Evolutionary conservation across 2,329 filamentous ascomycete species (phyloP).

Genomic region (Penicillium frequentans): DNA sequence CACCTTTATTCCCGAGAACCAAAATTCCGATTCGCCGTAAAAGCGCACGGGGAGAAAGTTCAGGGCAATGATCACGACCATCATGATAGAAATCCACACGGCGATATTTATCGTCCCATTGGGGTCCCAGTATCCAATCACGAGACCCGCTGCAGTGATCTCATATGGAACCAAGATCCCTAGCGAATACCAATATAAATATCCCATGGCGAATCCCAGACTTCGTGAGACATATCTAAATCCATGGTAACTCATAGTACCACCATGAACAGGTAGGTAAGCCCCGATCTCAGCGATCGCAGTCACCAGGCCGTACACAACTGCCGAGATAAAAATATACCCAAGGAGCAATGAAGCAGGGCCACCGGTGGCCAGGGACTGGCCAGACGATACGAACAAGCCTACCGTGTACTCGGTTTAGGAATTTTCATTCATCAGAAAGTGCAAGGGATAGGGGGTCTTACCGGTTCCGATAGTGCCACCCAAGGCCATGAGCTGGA

Average conservation of each 20-base stretch:
- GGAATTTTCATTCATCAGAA: too few relatives aligned
- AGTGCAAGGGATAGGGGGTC: background rate
- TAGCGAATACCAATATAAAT: slow-evolving; percentile 50
- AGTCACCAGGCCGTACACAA: slow-evolving; percentile 51
- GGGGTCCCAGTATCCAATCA: slow-evolving; percentile 63
- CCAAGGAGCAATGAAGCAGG: slow-evolving; percentile 55
- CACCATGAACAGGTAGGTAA: slow-evolving; percentile 46
- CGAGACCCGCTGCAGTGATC: slow-evolving; percentile 64
- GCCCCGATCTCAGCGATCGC: slow-evolving; percentile 44
- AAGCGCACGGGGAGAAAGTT: slow-evolving; percentile 51
- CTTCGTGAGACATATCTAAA: slow-evolving; percentile 45
- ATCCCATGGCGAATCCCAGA: slow-evolving; percentile 45
- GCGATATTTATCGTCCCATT: slow-evolving; percentile 40
- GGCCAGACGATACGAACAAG: slow-evolving; percentile 56
- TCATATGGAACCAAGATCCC: slow-evolving; percentile 56
- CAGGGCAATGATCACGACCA: slow-evolving; percentile 57
- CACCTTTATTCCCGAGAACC: slow-evolving; percentile 51
- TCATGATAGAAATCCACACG: slow-evolving; percentile 57
- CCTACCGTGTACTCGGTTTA: slow-evolving; percentile 19
- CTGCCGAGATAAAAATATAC: slow-evolving; percentile 50
- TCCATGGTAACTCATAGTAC: slow-evolving; percentile 46
- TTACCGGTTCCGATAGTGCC: slow-evolving; percentile 55
- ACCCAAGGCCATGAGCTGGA: slow-evolving; percentile 28
- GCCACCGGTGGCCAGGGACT: slow-evolving; percentile 53
- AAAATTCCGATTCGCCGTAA: slow-evolving; percentile 58